Conservation (phyloP, 176 grass and related monocot species). For the Oropetium thomaeum region DNA sequence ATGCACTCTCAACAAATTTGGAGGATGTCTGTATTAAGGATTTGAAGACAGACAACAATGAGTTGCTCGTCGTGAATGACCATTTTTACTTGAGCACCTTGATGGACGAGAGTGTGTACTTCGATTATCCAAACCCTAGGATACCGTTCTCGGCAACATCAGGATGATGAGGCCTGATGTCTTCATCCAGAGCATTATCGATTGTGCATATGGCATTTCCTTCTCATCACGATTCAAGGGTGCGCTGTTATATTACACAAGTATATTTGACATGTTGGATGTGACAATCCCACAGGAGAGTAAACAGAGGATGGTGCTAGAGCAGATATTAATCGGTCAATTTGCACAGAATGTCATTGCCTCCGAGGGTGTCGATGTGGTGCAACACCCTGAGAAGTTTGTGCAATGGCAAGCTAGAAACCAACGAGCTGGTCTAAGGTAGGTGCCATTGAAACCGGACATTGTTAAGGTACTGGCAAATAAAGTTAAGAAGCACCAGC, state of each 20-base stretch:
- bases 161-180: slow-evolving; percentile 34
- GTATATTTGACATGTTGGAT: slow-evolving; percentile 34
- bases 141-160: slow-evolving; percentile 31
- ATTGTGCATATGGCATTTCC: slow-evolving; percentile 27
- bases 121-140: slow-evolving; percentile 24
- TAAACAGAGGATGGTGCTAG: slow-evolving; percentile 14
- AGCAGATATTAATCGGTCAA: neutral
- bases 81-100: slow-evolving; percentile 18
- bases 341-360: slow-evolving; percentile 32
- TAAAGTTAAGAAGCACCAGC: slow-evolving; percentile 22
- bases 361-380: slow-evolving; percentile 36
- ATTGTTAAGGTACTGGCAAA: slow-evolving; percentile 3
- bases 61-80: slow-evolving; percentile 42
- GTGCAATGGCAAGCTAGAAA: slow-evolving; percentile 30
- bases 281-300: slow-evolving; percentile 31
- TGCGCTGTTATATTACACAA: slow-evolving; percentile 20
- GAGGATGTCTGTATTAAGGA: slow-evolving; percentile 29
- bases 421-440: slow-evolving; percentile 19
- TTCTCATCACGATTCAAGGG: slow-evolving; percentile 45
- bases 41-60: slow-evolving; percentile 26
- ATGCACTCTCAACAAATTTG: slow-evolving; percentile 17
- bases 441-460: slow-evolving; percentile 2
- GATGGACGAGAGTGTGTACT: slow-evolving; percentile 16
- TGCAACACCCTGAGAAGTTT: slow-evolving; percentile 41
- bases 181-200: slow-evolving; percentile 21